Evolutionary conservation across 495 filamentous ascomycete species (phyloP), one percentile per base, ranked within the genome.

Genomic region (Xylaria cubensis): DNA sequence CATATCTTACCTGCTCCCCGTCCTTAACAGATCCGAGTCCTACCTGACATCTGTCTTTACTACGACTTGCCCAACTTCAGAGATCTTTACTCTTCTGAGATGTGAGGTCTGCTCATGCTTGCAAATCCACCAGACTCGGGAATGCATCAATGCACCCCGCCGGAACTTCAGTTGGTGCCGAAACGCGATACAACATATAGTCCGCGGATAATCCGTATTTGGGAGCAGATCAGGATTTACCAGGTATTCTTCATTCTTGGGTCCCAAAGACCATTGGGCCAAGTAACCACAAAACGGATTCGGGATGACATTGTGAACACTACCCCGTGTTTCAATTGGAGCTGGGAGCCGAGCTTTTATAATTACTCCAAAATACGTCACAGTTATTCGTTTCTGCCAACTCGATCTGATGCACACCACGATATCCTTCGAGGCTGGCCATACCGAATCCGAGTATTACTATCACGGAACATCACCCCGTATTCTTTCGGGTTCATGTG

Each of bases 381-480:
- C 26, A 34, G 32, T 41, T 10, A 1, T 53, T 39, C 29, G 32
- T 53, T 51, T 34, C 46, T 15, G n/a, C 32, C 26, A 53, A 24
- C 64, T 29, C 55, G n/a, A 51, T 26, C 29, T 29, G 64, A 51
- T 42, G 61, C 34, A 24, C 59, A n/a, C 46, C 29, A 41, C 26
- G 42, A 48, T 29, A 65, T n/a, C 7, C 24, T 55, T 56, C 21
- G 7, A 41, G 13, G 7, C 21, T 34, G 36, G n/a, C 50, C 50
- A 67, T 41, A 56, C 50, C 50, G 36, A 36, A 67, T 55, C 50
- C 21, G 65, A 55, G 19, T 32, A 67, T 56, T 10, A 42, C 64
- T 44, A 6, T 26, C 9, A 32, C 65, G 50, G 65, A 67, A 44
- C 21, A 39, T 34, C 36, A 10, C 21, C 21, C 50, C 48, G 50